phyloP scores from a whole-genome alignment of 2,329 filamentous ascomycete species.

The Botrytis tulipae region DNA sequence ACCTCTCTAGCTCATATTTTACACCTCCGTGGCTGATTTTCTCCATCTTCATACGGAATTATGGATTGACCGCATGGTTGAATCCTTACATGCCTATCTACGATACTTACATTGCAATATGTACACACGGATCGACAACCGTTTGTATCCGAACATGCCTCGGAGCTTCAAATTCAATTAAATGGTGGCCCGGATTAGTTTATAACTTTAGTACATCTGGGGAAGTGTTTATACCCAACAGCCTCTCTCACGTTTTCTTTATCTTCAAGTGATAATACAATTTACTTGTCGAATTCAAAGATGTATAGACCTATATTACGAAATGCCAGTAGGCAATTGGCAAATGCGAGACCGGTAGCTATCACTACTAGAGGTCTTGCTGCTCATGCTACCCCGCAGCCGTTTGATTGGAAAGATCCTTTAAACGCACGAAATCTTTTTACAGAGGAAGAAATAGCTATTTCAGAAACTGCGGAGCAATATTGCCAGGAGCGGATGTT shows the following conservation, averaged over 20 bases:
- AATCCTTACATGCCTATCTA: neutral
- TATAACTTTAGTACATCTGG: neutral
- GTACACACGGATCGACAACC: neutral
- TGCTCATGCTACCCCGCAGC: slow-evolving; percentile 34
- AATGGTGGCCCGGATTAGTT: slow-evolving; percentile 12
- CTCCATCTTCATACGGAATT: neutral
- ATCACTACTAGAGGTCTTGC: slow-evolving; percentile 33
- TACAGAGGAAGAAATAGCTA: slow-evolving; percentile 87
- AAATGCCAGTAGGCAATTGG: slow-evolving; percentile 30
- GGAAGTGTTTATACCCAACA: neutral
- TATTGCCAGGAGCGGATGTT: slow-evolving; percentile 91
- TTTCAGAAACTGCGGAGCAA: slow-evolving; percentile 84
- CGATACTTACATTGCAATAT: neutral
- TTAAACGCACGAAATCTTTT: slow-evolving; percentile 70
- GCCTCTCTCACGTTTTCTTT: neutral
- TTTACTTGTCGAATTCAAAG: neutral
- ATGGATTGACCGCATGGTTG: neutral
- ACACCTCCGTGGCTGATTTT: neutral
- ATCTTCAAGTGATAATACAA: neutral
- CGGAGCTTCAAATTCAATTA: slow-evolving; percentile 14
- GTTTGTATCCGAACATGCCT: slow-evolving; percentile 19
- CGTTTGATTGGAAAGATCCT: slow-evolving; percentile 92
- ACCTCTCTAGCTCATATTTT: neutral
- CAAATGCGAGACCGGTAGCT: slow-evolving; percentile 25
- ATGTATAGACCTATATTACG: slow-evolving; percentile 37